Conservation (phyloP, 164 flowering plant genomes). For the Macadamia tetraphylla region DNA sequence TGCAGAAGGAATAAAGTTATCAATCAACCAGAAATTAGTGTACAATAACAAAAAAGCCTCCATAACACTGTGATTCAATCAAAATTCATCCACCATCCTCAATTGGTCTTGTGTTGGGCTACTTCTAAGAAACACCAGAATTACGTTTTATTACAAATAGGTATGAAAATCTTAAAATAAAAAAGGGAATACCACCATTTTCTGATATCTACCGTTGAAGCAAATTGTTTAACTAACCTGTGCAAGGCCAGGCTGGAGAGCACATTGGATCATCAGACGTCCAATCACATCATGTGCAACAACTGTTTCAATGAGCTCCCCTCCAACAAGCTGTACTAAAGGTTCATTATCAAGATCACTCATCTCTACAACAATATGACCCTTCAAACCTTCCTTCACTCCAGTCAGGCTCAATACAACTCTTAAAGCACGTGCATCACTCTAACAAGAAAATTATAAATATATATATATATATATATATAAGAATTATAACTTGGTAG, state of each 20-base stretch:
- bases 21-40: not conserved
- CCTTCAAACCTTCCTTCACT: constrained; percentile 82
- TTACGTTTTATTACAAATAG: not conserved
- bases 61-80: not conserved
- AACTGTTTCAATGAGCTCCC: constrained; percentile 86
- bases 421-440: constrained; percentile 95
- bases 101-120: not conserved
- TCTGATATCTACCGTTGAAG: no score
- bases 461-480: not conserved
- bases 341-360: constrained; percentile 95
- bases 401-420: constrained; percentile 95
- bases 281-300: constrained; percentile 99
- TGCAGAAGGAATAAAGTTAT: constrained; percentile 3
- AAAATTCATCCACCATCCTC: not conserved
- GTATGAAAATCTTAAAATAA: not conserved
- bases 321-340: constrained; percentile 95
- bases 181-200: no score
- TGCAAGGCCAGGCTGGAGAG: constrained; percentile 95
- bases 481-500: constrained; percentile 1
- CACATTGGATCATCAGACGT: constrained; percentile 95
- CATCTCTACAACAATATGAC: constrained; percentile 96
- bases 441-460: constrained; percentile 32
- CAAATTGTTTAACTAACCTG: constrained; percentile 43
- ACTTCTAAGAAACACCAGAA: not conserved
- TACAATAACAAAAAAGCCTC: not conserved